Evolutionary conservation across 78 protist genomes (phyloP).

Genomic region (slime mould (Dictyostelium discoideum)): DNA sequence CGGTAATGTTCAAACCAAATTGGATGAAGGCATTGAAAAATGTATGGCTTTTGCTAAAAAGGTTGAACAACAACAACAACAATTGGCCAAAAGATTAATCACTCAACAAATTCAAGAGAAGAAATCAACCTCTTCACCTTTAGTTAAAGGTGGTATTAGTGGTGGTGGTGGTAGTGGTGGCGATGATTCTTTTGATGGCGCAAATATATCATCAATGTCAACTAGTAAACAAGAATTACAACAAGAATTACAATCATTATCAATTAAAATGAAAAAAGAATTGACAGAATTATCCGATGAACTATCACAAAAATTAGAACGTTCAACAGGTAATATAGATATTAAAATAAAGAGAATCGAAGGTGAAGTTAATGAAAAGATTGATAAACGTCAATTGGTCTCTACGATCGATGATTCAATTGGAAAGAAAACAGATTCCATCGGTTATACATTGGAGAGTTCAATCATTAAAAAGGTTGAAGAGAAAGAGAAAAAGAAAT

Average conservation of each 20-base stretch:
- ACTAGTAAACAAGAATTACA: background rate
- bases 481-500: slow-evolving; percentile 34
- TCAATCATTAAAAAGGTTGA: slow-evolving; percentile 6
- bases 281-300: slow-evolving; percentile 4
- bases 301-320: background rate
- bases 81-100: slow-evolving; percentile 59
- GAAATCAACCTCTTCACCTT: background rate
- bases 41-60: slow-evolving; percentile 67
- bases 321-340: background rate
- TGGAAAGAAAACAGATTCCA: background rate
- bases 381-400: slow-evolving; percentile 29
- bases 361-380: background rate
- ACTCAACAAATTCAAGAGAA: slow-evolving; percentile 36
- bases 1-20: background rate
- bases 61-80: slow-evolving; percentile 79
- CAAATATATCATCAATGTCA: background rate
- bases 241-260: background rate
- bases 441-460: background rate
- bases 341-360: slow-evolving; percentile 29
- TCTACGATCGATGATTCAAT: background rate
- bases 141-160: slow-evolving; percentile 1
- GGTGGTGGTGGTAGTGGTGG: background rate
- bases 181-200: background rate
- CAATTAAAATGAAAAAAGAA: slow-evolving; percentile 24
- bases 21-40: slow-evolving; percentile 74